Evolutionary conservation across 257 asterid species (phyloP), one percentile per base, ranked within the genome.

Genomic region (Solanum sparsipilum): DNA sequence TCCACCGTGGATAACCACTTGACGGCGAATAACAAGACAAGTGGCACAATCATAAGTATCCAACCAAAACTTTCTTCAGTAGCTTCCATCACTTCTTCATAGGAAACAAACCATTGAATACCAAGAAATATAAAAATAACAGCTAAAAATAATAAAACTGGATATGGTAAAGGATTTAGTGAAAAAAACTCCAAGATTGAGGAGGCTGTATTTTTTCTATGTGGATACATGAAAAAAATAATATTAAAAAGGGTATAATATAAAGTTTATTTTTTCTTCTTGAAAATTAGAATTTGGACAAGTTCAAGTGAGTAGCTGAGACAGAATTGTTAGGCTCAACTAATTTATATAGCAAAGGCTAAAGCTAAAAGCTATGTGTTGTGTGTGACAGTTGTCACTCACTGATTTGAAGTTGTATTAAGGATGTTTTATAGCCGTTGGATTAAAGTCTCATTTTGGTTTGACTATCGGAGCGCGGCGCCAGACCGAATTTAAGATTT

Each of bases 41-140:
- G 90, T 8, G 99, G 98, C 31, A 91, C 92, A 9, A 92, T 95
- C 87, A 97, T 88, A 8, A 96, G 90, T 39, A 92, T 31, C 98
- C 98, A 95, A 25, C 98, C 98, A 95, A 96, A 90, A 92, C 86
- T 87, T 83, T 92, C 96, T 91, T 95, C 96, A 0, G 98, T 86
- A 71, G 98, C 78, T 87, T 97, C 99, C 25, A 96, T 95, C 46
- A 90, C 91, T 13, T 91, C 91, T 21, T 96, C 98, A 92, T 89
- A 93, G 1, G 98, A 93, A 21, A 96, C 93, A 91, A 94, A 96
- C 97, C 96, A 96, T 86, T 95, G 95, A 63, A 97, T 87, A 63
- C 96, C 96, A 73, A 97, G 98, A 89, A 97, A 95, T 91, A 94
- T 27, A 84, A 86, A 93, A 84, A 96, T 84, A 11, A 97, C 94